phyloP scores from a whole-genome alignment of 2,329 filamentous ascomycete species.

The Apiospora saccharicola region DNA sequence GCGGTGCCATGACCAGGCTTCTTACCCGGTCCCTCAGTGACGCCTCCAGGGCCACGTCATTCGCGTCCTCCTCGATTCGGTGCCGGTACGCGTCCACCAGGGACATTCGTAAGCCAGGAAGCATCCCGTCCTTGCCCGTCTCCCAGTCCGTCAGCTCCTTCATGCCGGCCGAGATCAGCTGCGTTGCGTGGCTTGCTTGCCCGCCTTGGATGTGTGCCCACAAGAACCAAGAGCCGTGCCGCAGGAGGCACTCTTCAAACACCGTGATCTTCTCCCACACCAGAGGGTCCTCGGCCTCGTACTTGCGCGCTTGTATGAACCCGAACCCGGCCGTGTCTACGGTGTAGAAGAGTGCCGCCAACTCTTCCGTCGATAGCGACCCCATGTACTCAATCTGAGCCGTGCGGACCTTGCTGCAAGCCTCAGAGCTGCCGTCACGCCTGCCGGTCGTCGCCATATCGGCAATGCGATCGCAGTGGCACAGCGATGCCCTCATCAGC shows the following conservation, averaged over 20 bases:
- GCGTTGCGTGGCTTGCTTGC: constrained; percentile 23
- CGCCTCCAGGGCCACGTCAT: not conserved
- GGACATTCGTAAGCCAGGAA: constrained; percentile 36
- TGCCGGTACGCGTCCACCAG: constrained; percentile 30
- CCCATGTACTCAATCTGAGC: constrained; percentile 36
- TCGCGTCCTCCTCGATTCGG: not conserved
- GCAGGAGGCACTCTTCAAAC: constrained; percentile 38
- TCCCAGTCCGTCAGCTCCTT: constrained; percentile 38
- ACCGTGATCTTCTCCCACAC: constrained; percentile 32
- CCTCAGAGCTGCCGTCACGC: constrained; percentile 27
- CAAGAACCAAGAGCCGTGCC: constrained; percentile 41
- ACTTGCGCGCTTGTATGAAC: constrained; percentile 11
- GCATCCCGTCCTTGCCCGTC: constrained; percentile 28
- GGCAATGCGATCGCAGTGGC: constrained; percentile 38
- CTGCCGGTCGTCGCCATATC: constrained; percentile 36
- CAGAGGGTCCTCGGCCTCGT: constrained; percentile 25
- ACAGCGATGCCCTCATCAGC: constrained; percentile 33
- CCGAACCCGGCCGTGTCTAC: constrained; percentile 28
- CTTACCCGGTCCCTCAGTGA: not conserved
- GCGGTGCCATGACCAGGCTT: not conserved
- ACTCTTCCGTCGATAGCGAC: constrained; percentile 32
- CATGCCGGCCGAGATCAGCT: constrained; percentile 31
- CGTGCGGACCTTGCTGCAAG: constrained; percentile 31
- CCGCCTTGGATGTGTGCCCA: constrained; percentile 31
- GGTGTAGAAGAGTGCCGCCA: constrained; percentile 33